Conservation (phyloP, 192 early-diverging fungal genomes). For the Entophlyctis helioformis region DNA sequence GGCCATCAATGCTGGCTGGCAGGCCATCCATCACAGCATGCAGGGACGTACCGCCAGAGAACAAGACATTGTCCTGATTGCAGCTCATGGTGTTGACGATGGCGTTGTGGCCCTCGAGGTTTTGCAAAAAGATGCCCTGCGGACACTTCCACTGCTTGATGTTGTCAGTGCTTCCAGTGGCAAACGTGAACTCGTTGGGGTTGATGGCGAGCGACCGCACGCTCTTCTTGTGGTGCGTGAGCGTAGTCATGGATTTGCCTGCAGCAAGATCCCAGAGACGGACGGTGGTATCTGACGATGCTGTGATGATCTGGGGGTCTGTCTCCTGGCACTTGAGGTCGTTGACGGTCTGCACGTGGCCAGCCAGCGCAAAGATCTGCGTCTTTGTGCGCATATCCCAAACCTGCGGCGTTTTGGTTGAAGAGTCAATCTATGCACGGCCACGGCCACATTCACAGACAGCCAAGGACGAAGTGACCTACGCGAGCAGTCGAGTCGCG, state of each 20-base stretch:
- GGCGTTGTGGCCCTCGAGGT: conserved; percentile 71
- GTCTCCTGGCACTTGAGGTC: conserved; percentile 86
- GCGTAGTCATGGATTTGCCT: conserved; percentile 81
- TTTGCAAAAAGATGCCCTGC: conserved; percentile 88
- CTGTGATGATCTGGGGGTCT: conserved; percentile 93
- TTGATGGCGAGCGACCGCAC: conserved; percentile 87
- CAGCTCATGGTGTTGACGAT: conserved; percentile 85
- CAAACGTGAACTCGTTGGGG: conserved; percentile 90
- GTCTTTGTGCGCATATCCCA: conserved; percentile 99
- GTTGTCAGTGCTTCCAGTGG: conserved; percentile 68
- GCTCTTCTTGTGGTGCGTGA: conserved; percentile 98
- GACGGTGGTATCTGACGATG: conserved; percentile 86
- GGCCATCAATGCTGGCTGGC: neutral
- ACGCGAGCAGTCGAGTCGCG: conserved; percentile 89
- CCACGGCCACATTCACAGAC: too few relatives aligned
- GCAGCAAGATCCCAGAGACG: conserved; percentile 95
- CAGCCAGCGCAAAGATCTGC: conserved; percentile 75
- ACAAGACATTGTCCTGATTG: conserved; percentile 87
- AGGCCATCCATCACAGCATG: neutral
- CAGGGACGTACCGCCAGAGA: conserved; percentile 66
- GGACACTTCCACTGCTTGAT: conserved; percentile 98
- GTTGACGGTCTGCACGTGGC: conserved; percentile 78
- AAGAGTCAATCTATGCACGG: too few relatives aligned
- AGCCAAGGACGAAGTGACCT: conserved; percentile 15
- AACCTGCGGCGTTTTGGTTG: conserved; percentile 32